Conservation (phyloP, 1,139 yeast species). For the Pneumocystis carinii region DNA sequence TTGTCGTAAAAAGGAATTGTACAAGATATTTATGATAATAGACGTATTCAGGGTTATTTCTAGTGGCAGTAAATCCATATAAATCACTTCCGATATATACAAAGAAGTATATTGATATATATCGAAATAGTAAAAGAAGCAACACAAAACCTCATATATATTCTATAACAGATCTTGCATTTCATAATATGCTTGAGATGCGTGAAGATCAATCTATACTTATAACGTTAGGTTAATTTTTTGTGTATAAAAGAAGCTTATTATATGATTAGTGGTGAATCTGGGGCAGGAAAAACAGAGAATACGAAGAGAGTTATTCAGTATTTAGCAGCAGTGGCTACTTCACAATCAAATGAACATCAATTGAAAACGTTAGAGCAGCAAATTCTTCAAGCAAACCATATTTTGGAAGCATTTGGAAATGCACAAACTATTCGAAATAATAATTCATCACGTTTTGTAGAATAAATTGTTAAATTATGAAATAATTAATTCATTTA, state of each 20-base stretch:
- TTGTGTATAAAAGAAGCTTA: not conserved
- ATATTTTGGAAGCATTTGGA: slow-evolving; percentile 90
- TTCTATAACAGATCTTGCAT: slow-evolving; percentile 82
- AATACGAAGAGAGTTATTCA: slow-evolving; percentile 93
- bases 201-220: slow-evolving; percentile 73
- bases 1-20: not conserved
- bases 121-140: slow-evolving; percentile 31
- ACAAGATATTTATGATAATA: slow-evolving; percentile 11
- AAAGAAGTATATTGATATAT: slow-evolving; percentile 39
- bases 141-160: slow-evolving; percentile 71
- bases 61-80: slow-evolving; percentile 94
- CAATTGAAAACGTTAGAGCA: slow-evolving; percentile 40
- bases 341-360: slow-evolving; percentile 18
- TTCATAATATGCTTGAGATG: slow-evolving; percentile 54
- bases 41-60: slow-evolving; percentile 67
- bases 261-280: slow-evolving; percentile 44
- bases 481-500: not conserved
- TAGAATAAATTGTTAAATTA: not conserved
- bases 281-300: slow-evolving; percentile 98
- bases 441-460: slow-evolving; percentile 90
- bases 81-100: slow-evolving; percentile 62
- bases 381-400: slow-evolving; percentile 84
- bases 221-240: slow-evolving; percentile 38
- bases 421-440: slow-evolving; percentile 92
- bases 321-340: slow-evolving; percentile 66